Evolutionary conservation across 1,284 basidiomycete species (phyloP), one percentile per base, ranked within the genome.

Genomic region (Cystobasidium pallidum): DNA sequence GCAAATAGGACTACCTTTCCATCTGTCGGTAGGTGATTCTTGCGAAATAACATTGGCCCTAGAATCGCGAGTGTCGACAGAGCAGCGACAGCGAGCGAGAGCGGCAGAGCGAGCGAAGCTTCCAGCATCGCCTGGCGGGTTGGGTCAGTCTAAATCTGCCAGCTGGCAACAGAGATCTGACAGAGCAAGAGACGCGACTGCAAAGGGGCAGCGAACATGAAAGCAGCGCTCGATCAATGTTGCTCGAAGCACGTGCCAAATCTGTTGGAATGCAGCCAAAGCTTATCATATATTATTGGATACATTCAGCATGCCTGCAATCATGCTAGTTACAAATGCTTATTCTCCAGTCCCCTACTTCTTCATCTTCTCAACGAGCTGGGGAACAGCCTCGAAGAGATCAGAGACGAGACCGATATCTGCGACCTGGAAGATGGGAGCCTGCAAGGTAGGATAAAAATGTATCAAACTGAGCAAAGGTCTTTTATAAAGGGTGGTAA

Each of bases 391-490:
- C 43, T 94, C 88, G 79, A 89, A 96, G 61, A 96, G 84, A 80
- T 96, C 94, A 87, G 81, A 95, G 2, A 98, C 94, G 26, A 99
- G 87, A 4, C 96, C 96, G 21, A 91, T 86, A 81, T 99, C 96
- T 43, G 96, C 96, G 0, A 99, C 90, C 83, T 99, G 95, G 88
- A 98, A 98, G 80, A 99, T 99, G 4, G 96, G 96, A 19, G 96
- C 96, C 79, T 99, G 62, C 8, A 34, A 95, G 59, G 93, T 86
- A 80, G 98, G 95, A 91, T 92, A 39, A 39, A 2, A n/a, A 10
- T 11, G 45, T 30, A 57, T n/a, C 43, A 17, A 28, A 17, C 28
- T 63, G 45, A 26, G 52, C 67, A 6, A 52, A 66, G n/a, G 6
- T 26, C 2, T 65, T 21, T 39, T 58, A 24, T 17, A 39, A 57